These are phyloP conservation scores for Stevia rebaudiana DNA, from an alignment of 140 eudicot genomes.

Conservation along the genomic window DNA sequence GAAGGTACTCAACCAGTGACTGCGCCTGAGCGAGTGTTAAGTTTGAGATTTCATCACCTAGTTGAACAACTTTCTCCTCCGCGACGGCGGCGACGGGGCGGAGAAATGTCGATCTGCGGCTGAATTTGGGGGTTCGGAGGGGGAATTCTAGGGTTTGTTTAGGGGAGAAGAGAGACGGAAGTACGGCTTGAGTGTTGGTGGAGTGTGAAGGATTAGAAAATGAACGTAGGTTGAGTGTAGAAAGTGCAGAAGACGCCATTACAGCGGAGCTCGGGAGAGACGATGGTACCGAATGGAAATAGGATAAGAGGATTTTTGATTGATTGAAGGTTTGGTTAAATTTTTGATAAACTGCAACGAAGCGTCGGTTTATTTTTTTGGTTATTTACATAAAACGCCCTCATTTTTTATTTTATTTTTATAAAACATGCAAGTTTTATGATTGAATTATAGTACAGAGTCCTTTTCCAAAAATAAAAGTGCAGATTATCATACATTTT, in stretches of 20 bases:
- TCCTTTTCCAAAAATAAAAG: no score
- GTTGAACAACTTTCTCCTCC: slow-evolving; percentile 55
- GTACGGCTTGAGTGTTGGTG: slow-evolving; percentile 32
- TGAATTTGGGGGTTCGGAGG: slow-evolving; percentile 38
- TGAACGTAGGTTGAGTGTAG: slow-evolving; percentile 44
- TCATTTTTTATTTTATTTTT: no score
- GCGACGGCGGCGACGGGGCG: slow-evolving; percentile 82
- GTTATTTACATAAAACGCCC: no score
- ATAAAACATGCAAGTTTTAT: no score
- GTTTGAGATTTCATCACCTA: slow-evolving; percentile 67
- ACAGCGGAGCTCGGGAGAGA: slow-evolving; percentile 7
- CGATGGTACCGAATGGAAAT: slow-evolving; percentile 11
- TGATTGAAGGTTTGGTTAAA: slow-evolving; percentile 17
- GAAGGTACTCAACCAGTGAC: slow-evolving; percentile 78
- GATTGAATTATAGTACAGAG: no score
- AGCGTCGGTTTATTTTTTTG: no score
- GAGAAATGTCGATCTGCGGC: slow-evolving; percentile 48
- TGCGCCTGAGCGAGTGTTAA: slow-evolving; percentile 80
- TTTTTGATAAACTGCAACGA: slow-evolving; percentile 18
- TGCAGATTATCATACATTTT: no score
- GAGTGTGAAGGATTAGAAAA: slow-evolving; percentile 28
- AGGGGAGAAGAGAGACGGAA: slow-evolving; percentile 37
- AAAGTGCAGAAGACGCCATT: slow-evolving; percentile 68
- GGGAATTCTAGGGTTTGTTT: slow-evolving; percentile 47
- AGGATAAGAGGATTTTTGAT: slow-evolving; percentile 22